These are phyloP conservation scores for Bullera alba DNA, from an alignment of 768 basidiomycete genomes.

Conservation along the genomic window DNA sequence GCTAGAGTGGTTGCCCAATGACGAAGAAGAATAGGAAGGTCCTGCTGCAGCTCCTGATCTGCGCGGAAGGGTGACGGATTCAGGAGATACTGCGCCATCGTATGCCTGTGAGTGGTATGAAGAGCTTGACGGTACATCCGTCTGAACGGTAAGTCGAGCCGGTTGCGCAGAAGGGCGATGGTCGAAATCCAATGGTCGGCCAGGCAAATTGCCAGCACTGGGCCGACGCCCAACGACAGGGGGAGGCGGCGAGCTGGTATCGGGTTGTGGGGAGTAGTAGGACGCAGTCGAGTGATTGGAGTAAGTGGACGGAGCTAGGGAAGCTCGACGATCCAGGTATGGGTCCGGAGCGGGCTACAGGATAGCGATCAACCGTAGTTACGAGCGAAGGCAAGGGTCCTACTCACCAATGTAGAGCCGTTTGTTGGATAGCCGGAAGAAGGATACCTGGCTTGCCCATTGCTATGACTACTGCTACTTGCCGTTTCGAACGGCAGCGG, in stretches of 20 bases:
- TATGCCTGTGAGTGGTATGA: constrained; percentile 21
- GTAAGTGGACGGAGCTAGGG: constrained; percentile 30
- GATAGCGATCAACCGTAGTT: too few species aligned
- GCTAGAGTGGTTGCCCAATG: constrained; percentile 2
- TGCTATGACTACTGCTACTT: too few species aligned
- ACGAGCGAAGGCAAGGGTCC: too few species aligned
- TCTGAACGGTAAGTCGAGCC: constrained; percentile 8
- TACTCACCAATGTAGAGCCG: too few species aligned
- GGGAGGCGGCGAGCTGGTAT: constrained; percentile 21
- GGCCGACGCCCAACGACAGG: constrained; percentile 4
- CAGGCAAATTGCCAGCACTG: neutral
- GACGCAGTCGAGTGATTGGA: constrained; percentile 25
- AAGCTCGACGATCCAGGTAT: constrained; percentile 23
- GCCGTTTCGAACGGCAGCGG: too few species aligned
- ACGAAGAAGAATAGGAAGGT: constrained; percentile 6
- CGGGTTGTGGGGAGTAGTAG: constrained; percentile 29
- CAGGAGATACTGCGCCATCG: constrained; percentile 19
- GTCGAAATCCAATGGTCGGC: neutral
- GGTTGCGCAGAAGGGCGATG: neutral
- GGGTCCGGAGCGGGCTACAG: too few species aligned
- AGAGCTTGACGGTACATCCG: constrained; percentile 4
- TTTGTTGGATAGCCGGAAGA: too few species aligned
- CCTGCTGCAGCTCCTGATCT: constrained; percentile 13
- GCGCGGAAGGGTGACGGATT: constrained; percentile 21
- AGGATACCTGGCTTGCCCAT: too few species aligned